These are phyloP conservation scores for Fragilaria radians DNA, from an alignment of 108 stramenopile species.

Conservation along the genomic window DNA sequence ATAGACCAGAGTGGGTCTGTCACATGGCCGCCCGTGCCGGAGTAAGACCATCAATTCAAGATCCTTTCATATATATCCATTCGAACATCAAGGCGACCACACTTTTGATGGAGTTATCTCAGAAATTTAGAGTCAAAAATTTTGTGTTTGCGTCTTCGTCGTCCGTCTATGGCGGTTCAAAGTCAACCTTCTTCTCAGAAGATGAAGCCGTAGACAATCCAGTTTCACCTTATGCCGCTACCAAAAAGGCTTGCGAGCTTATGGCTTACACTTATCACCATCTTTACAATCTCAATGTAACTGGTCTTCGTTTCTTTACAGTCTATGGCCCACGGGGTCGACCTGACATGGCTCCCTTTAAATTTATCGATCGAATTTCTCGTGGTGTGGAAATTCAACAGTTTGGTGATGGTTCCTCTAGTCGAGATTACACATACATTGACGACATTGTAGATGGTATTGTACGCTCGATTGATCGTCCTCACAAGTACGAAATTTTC, in stretches of 20 bases:
- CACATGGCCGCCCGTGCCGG: constrained; percentile 97
- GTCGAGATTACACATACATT: constrained; percentile 98
- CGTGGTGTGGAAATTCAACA: constrained; percentile 91
- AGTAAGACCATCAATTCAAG: constrained; percentile 89
- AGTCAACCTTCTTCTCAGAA: constrained; percentile 87
- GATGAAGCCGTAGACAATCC: constrained; percentile 93
- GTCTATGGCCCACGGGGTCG: constrained; percentile 95
- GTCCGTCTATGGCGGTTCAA: constrained; percentile 94
- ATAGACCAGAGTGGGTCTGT: constrained; percentile 83
- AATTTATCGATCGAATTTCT: constrained; percentile 93
- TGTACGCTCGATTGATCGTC: constrained; percentile 90
- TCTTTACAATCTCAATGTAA: constrained; percentile 86
- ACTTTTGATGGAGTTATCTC: constrained; percentile 84
- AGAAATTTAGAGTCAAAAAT: constrained; percentile 80
- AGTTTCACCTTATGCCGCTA: constrained; percentile 95
- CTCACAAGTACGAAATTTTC: constrained; percentile 90
- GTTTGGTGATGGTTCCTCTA: constrained; percentile 94
- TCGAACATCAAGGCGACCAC: constrained; percentile 95
- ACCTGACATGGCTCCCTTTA: constrained; percentile 97
- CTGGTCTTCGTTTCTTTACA: constrained; percentile 97
- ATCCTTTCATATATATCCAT: constrained; percentile 97
- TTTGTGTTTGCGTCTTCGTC: constrained; percentile 95
- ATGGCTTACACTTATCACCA: constrained; percentile 97
- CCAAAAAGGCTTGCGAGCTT: constrained; percentile 96
- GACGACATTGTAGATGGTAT: constrained; percentile 97